Evolutionary conservation across 2,329 filamentous ascomycete genomes (phyloP).

Genomic region (Blastomyces gilchristii): DNA sequence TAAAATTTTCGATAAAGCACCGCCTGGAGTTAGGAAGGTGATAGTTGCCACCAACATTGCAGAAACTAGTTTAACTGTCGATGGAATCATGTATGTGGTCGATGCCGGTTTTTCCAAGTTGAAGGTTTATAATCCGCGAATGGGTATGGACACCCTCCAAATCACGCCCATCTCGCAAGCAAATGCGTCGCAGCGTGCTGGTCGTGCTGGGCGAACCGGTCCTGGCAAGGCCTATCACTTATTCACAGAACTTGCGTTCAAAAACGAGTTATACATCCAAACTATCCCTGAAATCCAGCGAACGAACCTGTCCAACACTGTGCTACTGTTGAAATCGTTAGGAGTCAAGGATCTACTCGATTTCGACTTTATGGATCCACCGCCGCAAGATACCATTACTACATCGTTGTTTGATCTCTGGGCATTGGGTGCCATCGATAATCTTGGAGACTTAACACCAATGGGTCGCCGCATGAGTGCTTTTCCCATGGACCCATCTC

Average conservation of each 20-base stretch:
- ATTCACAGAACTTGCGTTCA: constrained; percentile 88
- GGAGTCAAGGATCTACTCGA: constrained; percentile 90
- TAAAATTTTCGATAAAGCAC: constrained; percentile 90
- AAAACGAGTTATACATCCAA: constrained; percentile 91
- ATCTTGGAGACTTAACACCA: constrained; percentile 79
- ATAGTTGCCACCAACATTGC: constrained; percentile 98
- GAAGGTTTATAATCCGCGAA: constrained; percentile 96
- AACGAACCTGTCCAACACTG: constrained; percentile 90
- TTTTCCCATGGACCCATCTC: constrained; percentile 94
- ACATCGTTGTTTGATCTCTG: constrained; percentile 96
- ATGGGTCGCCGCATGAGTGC: constrained; percentile 90
- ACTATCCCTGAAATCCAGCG: constrained; percentile 97
- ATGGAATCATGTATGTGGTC: constrained; percentile 98
- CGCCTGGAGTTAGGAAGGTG: constrained; percentile 86
- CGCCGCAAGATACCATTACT: constrained; percentile 93
- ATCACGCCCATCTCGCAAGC: constrained; percentile 97
- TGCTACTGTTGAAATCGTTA: constrained; percentile 84
- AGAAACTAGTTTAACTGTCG: constrained; percentile 93
- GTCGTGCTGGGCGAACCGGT: constrained; percentile 85
- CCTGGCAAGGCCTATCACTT: constrained; percentile 92
- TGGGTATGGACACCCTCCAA: constrained; percentile 98
- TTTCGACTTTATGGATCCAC: constrained; percentile 98
- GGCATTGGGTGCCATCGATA: constrained; percentile 88
- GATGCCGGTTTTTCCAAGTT: constrained; percentile 93
- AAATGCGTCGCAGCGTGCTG: constrained; percentile 86